Base-by-base conservation (phyloP, 2,329 filamentous ascomycete species). In the Trichophyton rubrum region DNA sequence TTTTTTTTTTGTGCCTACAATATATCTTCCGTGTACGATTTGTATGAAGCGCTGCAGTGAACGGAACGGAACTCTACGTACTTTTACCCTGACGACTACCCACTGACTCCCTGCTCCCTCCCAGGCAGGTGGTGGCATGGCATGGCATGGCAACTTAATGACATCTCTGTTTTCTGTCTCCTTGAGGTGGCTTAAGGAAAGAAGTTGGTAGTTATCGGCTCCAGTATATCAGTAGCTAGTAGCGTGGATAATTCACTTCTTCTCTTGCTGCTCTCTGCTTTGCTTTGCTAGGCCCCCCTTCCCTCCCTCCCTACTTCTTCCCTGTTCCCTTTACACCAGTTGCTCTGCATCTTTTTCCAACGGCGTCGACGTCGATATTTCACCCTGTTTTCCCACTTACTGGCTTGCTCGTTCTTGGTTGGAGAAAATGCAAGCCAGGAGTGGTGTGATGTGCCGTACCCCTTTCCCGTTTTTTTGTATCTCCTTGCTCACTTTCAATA, bases 301-400 rank as follows among this genome's bases (percentile, higher is more conserved):
- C 49, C 22, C 11, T 30, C 30, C 60, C 15, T 9, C 49, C 20
- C 41, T 20, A 33, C 70, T 70, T 68, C 63, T 65, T 35, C 47
- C 38, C 30, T 20, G 58, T 43, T 58, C 57, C 38, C 55, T 62
- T 43, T 59, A 22, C 9, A 13, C 55, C 33, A 35, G 22, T 20
- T 13, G 15, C 30, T 17, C 56, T 41, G 27, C 55, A 22, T 45
- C 56, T 41, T 53, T 9, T 57, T 7, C 43, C 5, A 24, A 17
- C 41, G 58, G 41, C 45, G 24, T 55, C 33, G 33, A 38, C 33
- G 33, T 38, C 33, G 11, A 38, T 30, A 30, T 30, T 30, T 30
- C 27, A 35, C 33, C 33, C 11, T 7, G 7, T 24, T 27, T 7
- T 13, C 35, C 33, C 47, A 35, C 20, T 24, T 17, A 53, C 57